Evolutionary conservation across 805 yeast genomes (phyloP), one percentile per base, ranked within the genome.

Genomic region (Candida pini): DNA sequence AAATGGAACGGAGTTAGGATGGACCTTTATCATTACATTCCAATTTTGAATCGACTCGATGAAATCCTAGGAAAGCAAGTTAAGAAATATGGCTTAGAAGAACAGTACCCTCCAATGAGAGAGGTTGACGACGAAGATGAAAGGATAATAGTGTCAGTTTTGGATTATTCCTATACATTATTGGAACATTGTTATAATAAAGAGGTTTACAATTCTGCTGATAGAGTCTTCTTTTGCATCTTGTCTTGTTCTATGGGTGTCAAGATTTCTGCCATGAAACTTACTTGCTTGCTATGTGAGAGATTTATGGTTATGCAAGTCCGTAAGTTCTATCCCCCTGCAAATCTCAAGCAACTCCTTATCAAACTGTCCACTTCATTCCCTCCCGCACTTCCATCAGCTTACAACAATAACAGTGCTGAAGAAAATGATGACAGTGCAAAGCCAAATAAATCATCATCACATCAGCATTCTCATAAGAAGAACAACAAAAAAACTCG

Each of bases 41-140:
- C 81, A 0, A 76, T 85, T 1, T 63, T 90, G 47, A 82, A 87
- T 55, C 66, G 80, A 47, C 76, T 89, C 50, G 96, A 89, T 53
- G 69, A 64, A 9, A 68, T 85, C 6, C 61, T 85, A 34, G 82
- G 77, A 33, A 47, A 49, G 4, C 62, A 71, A 16, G 70, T 82
- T 12, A 59, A 59, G 6, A 74, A 74, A 40, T 81, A 85, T 48
- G 64, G 61, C 22, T 56, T 78, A 34, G 68, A 63, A 23, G 64
- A 65, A 10, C 70, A 69, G 14, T 48, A 58, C 34, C 70, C 76
- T 4, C 67, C 58, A 28, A 66, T 84, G 14, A 59, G 58, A 18
- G 63, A 62, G 12, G 64, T 84, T 37, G 49, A 59, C 0, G 35
- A 40, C 0, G 54, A 55, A 1, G 92, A 84, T 41, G 73, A 67